Conservation (phyloP, 805 yeast species). For the Saturnispora bothae region DNA sequence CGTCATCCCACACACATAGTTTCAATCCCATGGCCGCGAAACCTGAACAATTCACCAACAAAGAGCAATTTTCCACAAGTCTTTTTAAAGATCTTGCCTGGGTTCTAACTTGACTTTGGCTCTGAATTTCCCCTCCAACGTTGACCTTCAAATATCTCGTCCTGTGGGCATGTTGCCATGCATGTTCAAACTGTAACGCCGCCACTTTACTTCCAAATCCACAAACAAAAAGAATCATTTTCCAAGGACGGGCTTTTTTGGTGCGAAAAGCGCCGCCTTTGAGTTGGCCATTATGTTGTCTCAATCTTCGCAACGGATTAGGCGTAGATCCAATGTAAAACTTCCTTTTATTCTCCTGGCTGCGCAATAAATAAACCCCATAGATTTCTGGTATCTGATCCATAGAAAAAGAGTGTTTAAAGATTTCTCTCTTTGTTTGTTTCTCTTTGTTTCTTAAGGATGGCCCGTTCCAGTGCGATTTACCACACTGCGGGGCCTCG, state of each 20-base stretch:
- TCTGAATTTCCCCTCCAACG: too few species aligned
- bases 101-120: slow-evolving; percentile 17
- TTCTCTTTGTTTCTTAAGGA: slow-evolving; percentile 5
- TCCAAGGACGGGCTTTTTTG: slow-evolving; percentile 66
- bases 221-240: slow-evolving; percentile 47
- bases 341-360: slow-evolving; percentile 44
- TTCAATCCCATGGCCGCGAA: slow-evolving; percentile 37
- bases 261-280: slow-evolving; percentile 67
- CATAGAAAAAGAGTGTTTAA: too few species aligned
- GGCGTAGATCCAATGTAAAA: slow-evolving; percentile 81
- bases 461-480: slow-evolving; percentile 30
- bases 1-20: slow-evolving; percentile 34
- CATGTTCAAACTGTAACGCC: slow-evolving; percentile 77
- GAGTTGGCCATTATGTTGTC: slow-evolving; percentile 69
- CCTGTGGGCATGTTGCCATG: slow-evolving; percentile 65
- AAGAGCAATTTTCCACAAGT: slow-evolving; percentile 37
- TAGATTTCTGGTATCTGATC: slow-evolving; percentile 38
- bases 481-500: slow-evolving; percentile 21
- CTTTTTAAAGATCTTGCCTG: slow-evolving; percentile 35
- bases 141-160: slow-evolving; percentile 45
- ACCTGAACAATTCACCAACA: slow-evolving; percentile 32
- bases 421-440: not conserved
- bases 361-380: slow-evolving; percentile 61
- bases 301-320: slow-evolving; percentile 50
- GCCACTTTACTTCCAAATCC: slow-evolving; percentile 63